Conservation (phyloP, 2,329 filamentous ascomycete genomes). For the Sclerotinia sclerotiorum region DNA sequence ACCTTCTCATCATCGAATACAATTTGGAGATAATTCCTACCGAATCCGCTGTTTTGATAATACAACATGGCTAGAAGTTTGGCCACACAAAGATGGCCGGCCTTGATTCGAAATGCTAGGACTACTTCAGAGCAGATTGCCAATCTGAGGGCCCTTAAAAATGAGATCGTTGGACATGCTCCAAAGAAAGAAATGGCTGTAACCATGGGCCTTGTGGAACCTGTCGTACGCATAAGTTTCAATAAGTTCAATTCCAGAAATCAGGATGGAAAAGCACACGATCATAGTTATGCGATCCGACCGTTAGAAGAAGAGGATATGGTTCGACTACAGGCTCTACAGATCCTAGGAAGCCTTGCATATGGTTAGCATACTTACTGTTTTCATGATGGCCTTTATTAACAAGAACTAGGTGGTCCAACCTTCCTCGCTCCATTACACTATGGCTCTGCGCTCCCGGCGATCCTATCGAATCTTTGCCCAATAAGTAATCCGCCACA, state of each 20-base stretch:
- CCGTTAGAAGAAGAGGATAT: constrained; percentile 63
- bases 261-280: constrained; percentile 49
- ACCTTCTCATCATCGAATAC: not conserved
- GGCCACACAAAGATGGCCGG: constrained; percentile 45
- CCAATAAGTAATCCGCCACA: constrained; percentile 62
- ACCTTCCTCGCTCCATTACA: constrained; percentile 75
- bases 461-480: constrained; percentile 70
- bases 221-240: constrained; percentile 55
- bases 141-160: constrained; percentile 75
- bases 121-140: constrained; percentile 53
- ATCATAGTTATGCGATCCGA: constrained; percentile 44
- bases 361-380: constrained; percentile 59
- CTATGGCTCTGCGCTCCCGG: constrained; percentile 63
- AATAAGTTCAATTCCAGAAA: constrained; percentile 42
- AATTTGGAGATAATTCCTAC: not conserved
- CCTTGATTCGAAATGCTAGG: constrained; percentile 57
- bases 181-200: constrained; percentile 83
- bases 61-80: constrained; percentile 21
- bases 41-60: not conserved
- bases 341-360: constrained; percentile 82
- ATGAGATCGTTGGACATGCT: constrained; percentile 83
- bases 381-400: constrained; percentile 20
- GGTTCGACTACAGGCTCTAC: constrained; percentile 73
- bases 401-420: constrained; percentile 63
- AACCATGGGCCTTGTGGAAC: constrained; percentile 64